Conservation (phyloP, 176 grass and related monocot species). For the Triticum monococcum region DNA sequence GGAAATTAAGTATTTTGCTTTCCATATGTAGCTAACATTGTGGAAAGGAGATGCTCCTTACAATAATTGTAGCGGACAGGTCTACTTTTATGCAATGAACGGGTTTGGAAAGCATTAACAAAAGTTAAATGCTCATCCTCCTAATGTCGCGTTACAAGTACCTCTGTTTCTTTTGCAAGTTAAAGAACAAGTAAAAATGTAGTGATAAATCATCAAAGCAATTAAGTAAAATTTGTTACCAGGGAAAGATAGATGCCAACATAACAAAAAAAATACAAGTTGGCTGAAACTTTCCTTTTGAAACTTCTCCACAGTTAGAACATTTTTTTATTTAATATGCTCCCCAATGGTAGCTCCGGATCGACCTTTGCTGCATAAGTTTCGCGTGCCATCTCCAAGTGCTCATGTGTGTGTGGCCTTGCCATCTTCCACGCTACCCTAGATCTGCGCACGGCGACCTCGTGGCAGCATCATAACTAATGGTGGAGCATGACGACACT, state of each 20-base stretch:
- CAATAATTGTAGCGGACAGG: slow-evolving; percentile 66
- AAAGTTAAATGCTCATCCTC: slow-evolving; percentile 38
- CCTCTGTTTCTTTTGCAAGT: slow-evolving; percentile 68
- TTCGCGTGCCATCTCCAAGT: no score
- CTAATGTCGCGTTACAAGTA: slow-evolving; percentile 61
- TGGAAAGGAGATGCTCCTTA: slow-evolving; percentile 43
- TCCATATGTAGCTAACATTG: not conserved
- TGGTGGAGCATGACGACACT: no score
- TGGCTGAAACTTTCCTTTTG: slow-evolving; percentile 54
- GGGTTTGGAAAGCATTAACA: slow-evolving; percentile 35
- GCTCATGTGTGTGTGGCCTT: no score
- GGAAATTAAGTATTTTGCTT: no score
- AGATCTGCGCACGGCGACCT: no score
- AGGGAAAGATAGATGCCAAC: slow-evolving; percentile 17
- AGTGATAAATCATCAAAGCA: slow-evolving; percentile 9
- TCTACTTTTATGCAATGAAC: slow-evolving; percentile 38
- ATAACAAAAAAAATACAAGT: slow-evolving; percentile 14
- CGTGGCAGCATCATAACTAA: no score
- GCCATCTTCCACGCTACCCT: no score
- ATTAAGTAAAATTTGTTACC: slow-evolving; percentile 2
- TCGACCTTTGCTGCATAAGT: slow-evolving; percentile 44
- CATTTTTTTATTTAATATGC: slow-evolving; percentile 49
- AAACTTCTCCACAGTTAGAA: slow-evolving; percentile 64
- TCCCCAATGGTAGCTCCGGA: slow-evolving; percentile 46
- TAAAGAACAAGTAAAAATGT: slow-evolving; percentile 19